These are phyloP conservation scores for Phytopythium litorale DNA, from an alignment of 352 stramenopile species.

Conservation along the genomic window DNA sequence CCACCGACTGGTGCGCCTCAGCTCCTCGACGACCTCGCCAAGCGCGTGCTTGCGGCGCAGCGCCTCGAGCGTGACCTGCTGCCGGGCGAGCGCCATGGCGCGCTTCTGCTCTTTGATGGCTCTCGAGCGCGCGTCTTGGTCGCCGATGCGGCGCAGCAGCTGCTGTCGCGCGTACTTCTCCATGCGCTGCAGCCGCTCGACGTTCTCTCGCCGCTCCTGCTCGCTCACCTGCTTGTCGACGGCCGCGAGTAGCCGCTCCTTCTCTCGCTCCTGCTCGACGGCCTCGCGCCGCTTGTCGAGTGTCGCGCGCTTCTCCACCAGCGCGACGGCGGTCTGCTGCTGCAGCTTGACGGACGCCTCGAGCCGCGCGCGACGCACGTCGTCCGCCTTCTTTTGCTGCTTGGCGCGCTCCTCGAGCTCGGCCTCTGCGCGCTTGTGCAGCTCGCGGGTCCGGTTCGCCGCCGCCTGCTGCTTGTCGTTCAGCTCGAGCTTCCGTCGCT, in stretches of 20 bases:
- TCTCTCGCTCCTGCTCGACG: constrained; percentile 38
- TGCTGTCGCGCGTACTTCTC: constrained; percentile 65
- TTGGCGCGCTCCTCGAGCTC: constrained; percentile 57
- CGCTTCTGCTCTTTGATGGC: constrained; percentile 64
- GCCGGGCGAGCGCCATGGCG: constrained; percentile 44
- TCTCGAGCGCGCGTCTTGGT: constrained; percentile 53
- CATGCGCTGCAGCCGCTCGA: constrained; percentile 70
- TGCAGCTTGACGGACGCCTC: constrained; percentile 44
- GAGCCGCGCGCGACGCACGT: constrained; percentile 58
- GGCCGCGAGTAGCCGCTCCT: constrained; percentile 37
- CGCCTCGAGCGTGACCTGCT: constrained; percentile 60
- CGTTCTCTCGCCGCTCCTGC: constrained; percentile 63
- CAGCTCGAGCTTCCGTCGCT: constrained; percentile 62
- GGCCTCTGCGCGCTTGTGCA: constrained; percentile 50
- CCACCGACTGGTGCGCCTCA: constrained; percentile 64
- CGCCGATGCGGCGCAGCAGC: constrained; percentile 47
- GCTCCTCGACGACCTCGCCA: constrained; percentile 57
- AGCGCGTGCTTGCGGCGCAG: constrained; percentile 70
- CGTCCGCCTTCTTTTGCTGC: constrained; percentile 64
- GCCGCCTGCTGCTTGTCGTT: constrained; percentile 55
- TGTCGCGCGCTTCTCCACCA: constrained; percentile 17
- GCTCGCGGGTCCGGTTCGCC: constrained; percentile 41
- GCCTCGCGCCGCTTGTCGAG: constrained; percentile 27
- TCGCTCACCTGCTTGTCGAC: constrained; percentile 51
- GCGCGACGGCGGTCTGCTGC: constrained; percentile 27